Conservation (phyloP, 495 filamentous ascomycete species). For the Sabuloglossum arenarium region DNA sequence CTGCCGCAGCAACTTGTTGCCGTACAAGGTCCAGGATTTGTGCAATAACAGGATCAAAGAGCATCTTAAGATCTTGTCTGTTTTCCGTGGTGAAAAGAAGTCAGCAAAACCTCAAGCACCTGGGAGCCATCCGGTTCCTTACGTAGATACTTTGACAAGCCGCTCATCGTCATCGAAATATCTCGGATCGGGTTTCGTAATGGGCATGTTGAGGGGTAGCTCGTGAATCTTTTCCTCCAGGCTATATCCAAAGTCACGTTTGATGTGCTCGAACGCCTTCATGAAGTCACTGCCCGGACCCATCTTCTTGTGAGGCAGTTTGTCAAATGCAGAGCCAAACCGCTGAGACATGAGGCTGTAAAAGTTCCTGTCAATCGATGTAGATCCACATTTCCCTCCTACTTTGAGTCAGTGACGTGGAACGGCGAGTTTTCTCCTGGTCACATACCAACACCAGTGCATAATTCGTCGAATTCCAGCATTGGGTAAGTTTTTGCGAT, state of each 20-base stretch:
- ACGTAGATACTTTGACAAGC: too few relatives aligned
- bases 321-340: conserved; percentile 12
- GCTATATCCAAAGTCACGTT: conserved; percentile 10
- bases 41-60: conserved; percentile 15
- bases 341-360: conserved; percentile 10
- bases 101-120: neutral
- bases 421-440: neutral
- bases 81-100: neutral
- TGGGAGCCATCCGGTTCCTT: too few relatives aligned
- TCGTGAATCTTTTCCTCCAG: neutral
- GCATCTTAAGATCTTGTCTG: conserved; percentile 12
- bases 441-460: conserved; percentile 5
- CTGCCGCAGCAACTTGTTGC: conserved; percentile 8
- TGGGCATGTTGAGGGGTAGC: neutral
- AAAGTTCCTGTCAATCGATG: conserved; percentile 13
- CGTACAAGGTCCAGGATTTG: conserved; percentile 11
- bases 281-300: conserved; percentile 15
- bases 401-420: neutral
- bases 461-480: conserved; percentile 10
- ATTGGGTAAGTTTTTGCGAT: conserved; percentile 6
- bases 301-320: conserved; percentile 7
- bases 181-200: too few relatives aligned
- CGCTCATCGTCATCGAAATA: too few relatives aligned
- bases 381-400: conserved; percentile 16
- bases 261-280: conserved; percentile 11